A percentile compares a stretch with the other conserved stretches of the same genome.
phyloP scores from a whole-genome alignment of 2,329 filamentous ascomycete genomes.

The Teratosphaeria epicoccoides region DNA sequence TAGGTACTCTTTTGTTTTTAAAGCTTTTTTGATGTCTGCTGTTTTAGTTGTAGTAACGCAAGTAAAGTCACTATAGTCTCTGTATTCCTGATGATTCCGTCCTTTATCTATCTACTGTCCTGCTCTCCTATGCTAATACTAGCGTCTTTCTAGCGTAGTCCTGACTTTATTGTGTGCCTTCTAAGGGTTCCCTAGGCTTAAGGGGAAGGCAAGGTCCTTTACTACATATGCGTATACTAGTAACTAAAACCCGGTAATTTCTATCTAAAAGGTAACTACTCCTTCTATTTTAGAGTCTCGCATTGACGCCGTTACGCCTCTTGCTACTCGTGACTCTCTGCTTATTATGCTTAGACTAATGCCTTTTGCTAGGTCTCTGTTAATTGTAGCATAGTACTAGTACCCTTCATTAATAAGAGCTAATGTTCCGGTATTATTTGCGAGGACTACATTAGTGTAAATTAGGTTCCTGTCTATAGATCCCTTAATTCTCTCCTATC shows the following conservation, averaged over 20 bases:
- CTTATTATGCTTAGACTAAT: background rate
- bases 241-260: background rate
- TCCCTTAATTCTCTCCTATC: background rate
- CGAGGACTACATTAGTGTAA: slow-evolving; percentile 5
- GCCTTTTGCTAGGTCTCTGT: slow-evolving; percentile 3
- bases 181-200: background rate
- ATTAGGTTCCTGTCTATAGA: slow-evolving; percentile 2
- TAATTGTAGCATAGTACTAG: slow-evolving; percentile 7
- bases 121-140: no score
- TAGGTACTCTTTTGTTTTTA: no score
- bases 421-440: slow-evolving; percentile 1
- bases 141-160: no score
- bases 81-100: no score
- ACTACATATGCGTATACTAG: slow-evolving; percentile 1
- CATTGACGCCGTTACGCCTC: background rate
- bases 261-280: slow-evolving; percentile 2
- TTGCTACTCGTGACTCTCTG: background rate
- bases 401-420: slow-evolving; percentile 5
- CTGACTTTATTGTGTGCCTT: slow-evolving; percentile 2
- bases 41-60: no score
- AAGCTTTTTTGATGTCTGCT: no score
- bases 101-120: no score
- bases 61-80: no score
- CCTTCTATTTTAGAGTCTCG: background rate
- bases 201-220: background rate